Percentiles rank a stretch among this genome's conserved stretches.
phyloP scores from a whole-genome alignment of 805 yeast genomes.

The Hanseniaspora clermontiae region DNA sequence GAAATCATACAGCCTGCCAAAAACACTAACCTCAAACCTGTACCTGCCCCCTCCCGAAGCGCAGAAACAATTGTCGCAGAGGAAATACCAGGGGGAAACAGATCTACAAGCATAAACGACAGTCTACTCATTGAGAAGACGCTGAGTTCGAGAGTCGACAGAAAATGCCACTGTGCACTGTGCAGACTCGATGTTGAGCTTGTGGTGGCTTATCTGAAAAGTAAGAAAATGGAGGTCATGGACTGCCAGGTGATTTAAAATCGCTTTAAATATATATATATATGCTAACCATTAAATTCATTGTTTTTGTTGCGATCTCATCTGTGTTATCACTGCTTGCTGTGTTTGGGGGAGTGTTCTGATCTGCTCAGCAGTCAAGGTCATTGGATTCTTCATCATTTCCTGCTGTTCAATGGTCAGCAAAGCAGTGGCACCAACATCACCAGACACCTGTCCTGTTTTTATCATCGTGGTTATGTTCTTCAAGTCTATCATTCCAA shows the following conservation, averaged over 20 bases:
- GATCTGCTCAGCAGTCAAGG: not conserved
- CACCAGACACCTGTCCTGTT: not conserved
- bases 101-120: too few relatives aligned
- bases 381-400: not conserved
- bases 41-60: not conserved
- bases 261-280: not conserved
- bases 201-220: slow-evolving; percentile 1
- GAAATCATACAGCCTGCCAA: not conserved
- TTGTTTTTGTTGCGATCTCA: not conserved
- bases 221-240: not conserved
- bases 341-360: slow-evolving; percentile 1
- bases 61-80: not conserved
- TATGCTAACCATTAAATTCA: not conserved
- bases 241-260: not conserved
- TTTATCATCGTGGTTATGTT: slow-evolving; percentile 5
- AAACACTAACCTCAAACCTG: not conserved
- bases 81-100: too few relatives aligned
- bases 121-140: not conserved
- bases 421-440: not conserved
- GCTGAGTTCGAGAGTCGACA: not conserved
- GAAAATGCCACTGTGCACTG: slow-evolving; percentile 2
- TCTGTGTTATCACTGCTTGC: too few relatives aligned
- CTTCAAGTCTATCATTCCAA: slow-evolving; percentile 46
- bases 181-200: slow-evolving; percentile 8
- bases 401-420: not conserved